Conservation (phyloP, 2,329 filamentous ascomycete species). For the Fusarium chlamydosporum region DNA sequence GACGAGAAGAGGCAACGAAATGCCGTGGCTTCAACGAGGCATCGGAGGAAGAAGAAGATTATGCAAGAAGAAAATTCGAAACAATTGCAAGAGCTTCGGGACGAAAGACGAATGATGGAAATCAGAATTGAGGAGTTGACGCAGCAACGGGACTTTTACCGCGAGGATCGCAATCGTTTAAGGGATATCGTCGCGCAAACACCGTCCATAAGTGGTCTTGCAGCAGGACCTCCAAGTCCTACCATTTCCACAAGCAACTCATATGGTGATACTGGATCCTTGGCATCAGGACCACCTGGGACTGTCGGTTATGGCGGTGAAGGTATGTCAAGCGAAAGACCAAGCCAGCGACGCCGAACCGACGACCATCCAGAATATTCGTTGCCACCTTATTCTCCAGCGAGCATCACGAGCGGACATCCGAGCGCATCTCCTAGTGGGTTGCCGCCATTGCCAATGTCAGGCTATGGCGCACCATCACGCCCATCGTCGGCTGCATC, state of each 20-base stretch:
- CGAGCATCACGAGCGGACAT: slow-evolving; percentile 45
- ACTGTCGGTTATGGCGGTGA: slow-evolving; percentile 59
- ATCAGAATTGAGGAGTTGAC: slow-evolving; percentile 62
- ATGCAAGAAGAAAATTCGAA: slow-evolving; percentile 80
- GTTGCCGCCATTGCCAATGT: slow-evolving; percentile 60
- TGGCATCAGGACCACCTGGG: slow-evolving; percentile 49
- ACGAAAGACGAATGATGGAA: slow-evolving; percentile 75
- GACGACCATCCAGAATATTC: slow-evolving; percentile 63
- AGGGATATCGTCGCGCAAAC: slow-evolving; percentile 74
- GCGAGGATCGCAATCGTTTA: slow-evolving; percentile 78
- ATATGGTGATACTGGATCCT: slow-evolving; percentile 57
- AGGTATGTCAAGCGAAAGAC: slow-evolving; percentile 61
- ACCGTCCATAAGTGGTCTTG: slow-evolving; percentile 68
- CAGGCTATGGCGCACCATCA: slow-evolving; percentile 56
- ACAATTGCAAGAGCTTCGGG: slow-evolving; percentile 77
- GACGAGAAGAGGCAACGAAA: slow-evolving; percentile 90
- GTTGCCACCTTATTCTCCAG: slow-evolving; percentile 57
- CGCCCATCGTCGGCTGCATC: slow-evolving; percentile 58
- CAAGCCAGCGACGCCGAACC: slow-evolving; percentile 63
- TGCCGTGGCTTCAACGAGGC: slow-evolving; percentile 86
- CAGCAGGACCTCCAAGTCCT: slow-evolving; percentile 68
- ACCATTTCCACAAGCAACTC: slow-evolving; percentile 55
- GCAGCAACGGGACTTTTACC: slow-evolving; percentile 76
- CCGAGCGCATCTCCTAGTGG: slow-evolving; percentile 54
- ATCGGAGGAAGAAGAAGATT: slow-evolving; percentile 85